These are phyloP conservation scores for Rubus idaeus DNA, from an alignment of 306 rosid species.

Conservation along the genomic window DNA sequence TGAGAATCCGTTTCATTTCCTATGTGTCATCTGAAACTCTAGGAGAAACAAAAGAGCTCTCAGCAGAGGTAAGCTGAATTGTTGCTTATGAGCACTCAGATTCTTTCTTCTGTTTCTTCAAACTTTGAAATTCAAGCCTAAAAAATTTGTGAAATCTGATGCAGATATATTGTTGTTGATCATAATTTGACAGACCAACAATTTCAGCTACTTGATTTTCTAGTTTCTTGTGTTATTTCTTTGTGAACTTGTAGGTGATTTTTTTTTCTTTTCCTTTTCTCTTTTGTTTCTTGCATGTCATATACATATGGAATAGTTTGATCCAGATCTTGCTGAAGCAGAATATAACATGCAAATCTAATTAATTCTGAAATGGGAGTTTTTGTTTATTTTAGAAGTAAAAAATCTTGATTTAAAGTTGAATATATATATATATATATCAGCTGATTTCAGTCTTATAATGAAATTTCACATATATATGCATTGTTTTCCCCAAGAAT, in stretches of 20 bases:
- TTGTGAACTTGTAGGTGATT: background rate
- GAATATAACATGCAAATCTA: background rate
- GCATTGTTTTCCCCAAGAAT: background rate
- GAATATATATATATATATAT: background rate
- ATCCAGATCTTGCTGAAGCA: background rate
- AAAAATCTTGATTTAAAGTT: background rate
- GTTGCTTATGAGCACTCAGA: background rate
- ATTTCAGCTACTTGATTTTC: background rate
- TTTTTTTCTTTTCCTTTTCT: background rate
- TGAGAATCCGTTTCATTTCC: constrained; percentile 1
- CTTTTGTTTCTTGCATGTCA: background rate
- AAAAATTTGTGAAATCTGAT: background rate
- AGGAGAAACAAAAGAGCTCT: constrained; percentile 3
- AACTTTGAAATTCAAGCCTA: background rate
- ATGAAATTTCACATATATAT: background rate
- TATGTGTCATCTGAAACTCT: background rate
- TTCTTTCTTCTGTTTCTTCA: background rate
- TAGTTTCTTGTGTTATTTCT: background rate
- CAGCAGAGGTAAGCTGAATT: constrained; percentile 3
- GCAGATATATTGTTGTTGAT: background rate
- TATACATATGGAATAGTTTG: background rate
- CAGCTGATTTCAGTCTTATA: background rate
- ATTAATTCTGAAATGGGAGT: background rate
- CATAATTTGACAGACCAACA: background rate
- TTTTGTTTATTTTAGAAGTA: background rate